Percentiles rank a stretch among this genome's conserved stretches.
Evolutionary conservation across 192 early-diverging fungal species (phyloP).

Genomic region (Entophlyctis luteolus): DNA sequence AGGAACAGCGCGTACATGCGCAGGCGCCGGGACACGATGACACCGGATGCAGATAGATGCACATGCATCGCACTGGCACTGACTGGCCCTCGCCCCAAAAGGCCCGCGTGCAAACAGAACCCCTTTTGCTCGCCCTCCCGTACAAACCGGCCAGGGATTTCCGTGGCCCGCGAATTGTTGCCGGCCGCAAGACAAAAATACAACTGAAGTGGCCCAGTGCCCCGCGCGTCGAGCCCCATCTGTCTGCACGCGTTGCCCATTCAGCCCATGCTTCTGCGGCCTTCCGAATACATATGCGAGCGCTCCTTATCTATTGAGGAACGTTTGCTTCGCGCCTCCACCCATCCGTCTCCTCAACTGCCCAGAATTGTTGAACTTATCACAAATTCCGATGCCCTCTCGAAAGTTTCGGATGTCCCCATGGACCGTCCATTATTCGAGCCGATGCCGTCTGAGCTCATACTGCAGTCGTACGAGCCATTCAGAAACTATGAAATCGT

Average conservation of each 20-base stretch:
- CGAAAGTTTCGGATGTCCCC: conserved; percentile 37
- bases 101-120: no score
- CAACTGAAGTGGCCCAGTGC: no score
- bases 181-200: no score
- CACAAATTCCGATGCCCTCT: conserved; percentile 18
- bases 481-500: conserved; percentile 55
- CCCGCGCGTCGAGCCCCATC: no score
- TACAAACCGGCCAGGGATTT: no score
- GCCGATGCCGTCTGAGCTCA: conserved; percentile 44
- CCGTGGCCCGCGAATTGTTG: no score
- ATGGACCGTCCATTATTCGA: conserved; percentile 53
- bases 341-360: background rate
- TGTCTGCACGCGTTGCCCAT: background rate
- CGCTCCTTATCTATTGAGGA: conserved; percentile 34
- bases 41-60: no score
- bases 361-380: conserved; percentile 40
- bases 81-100: no score
- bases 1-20: no score
- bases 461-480: conserved; percentile 45
- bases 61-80: no score
- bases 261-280: conserved; percentile 1
- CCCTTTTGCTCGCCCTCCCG: no score
- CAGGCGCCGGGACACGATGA: no score
- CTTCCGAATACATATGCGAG: conserved; percentile 44
- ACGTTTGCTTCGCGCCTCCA: conserved; percentile 25